Conservation (phyloP, 306 rosid species). For the Luffa acutangula region DNA sequence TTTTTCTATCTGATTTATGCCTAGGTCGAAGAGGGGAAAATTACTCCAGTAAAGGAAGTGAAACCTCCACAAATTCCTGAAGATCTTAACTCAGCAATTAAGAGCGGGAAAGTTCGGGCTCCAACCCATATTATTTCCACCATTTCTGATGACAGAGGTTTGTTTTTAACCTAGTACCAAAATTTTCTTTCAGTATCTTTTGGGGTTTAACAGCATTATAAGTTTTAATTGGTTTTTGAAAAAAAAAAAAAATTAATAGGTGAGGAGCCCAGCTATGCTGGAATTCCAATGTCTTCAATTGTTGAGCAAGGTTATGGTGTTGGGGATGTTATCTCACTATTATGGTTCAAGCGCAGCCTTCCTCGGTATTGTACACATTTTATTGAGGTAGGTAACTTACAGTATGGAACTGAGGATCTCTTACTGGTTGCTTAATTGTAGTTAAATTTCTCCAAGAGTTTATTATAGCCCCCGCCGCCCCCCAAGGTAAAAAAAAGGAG, state of each 20-base stretch:
- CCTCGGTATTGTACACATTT: conserved; percentile 93
- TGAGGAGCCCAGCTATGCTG: conserved; percentile 98
- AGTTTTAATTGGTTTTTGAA: background rate
- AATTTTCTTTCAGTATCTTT: background rate
- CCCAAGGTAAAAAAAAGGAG: too few species aligned
- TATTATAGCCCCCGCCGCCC: too few species aligned
- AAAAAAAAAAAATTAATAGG: conserved; percentile 24
- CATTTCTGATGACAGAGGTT: conserved; percentile 98
- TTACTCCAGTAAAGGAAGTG: conserved; percentile 67
- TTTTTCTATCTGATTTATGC: conserved; percentile 10
- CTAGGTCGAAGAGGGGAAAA: conserved; percentile 64
- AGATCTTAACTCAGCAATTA: conserved; percentile 75
- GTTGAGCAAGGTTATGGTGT: conserved; percentile 85
- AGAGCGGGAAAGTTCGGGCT: conserved; percentile 96
- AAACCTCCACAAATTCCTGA: conserved; percentile 95
- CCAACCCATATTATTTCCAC: conserved; percentile 98
- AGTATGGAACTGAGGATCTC: background rate
- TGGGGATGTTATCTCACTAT: conserved; percentile 83
- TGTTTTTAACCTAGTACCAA: background rate
- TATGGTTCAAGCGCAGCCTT: conserved; percentile 96
- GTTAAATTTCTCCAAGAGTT: background rate
- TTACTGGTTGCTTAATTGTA: background rate
- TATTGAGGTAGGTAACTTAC: conserved; percentile 53
- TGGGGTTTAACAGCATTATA: background rate
- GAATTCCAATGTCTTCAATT: conserved; percentile 97